phyloP scores from a whole-genome alignment of 345 rosid genomes.

The Arabidopsis arenosa region DNA sequence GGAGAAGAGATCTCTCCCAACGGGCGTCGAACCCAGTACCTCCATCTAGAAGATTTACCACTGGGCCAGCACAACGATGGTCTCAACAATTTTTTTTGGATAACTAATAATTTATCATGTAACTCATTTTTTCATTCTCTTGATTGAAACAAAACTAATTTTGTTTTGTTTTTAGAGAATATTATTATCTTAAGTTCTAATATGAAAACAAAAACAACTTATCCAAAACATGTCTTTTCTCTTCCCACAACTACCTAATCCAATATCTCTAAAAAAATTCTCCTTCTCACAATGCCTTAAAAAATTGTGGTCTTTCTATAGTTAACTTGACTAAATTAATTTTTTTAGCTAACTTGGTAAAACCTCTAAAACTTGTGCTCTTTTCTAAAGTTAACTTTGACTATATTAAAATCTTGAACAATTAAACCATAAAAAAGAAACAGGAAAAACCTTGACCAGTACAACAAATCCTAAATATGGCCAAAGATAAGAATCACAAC shows the following conservation, averaged over 20 bases:
- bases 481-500: not conserved
- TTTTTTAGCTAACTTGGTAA: not conserved
- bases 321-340: not conserved
- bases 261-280: not conserved
- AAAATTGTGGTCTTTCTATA: conserved; percentile 4
- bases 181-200: too few species aligned
- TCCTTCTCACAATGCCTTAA: not conserved
- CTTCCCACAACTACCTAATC: not conserved
- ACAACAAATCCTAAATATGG: conserved; percentile 21
- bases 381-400: not conserved
- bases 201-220: too few species aligned
- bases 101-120: too few species aligned
- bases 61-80: too few species aligned
- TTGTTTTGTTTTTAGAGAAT: too few species aligned
- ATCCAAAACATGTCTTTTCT: not conserved
- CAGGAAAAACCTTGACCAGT: conserved; percentile 5
- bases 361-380: not conserved
- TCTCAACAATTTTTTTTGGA: too few species aligned
- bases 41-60: too few species aligned
- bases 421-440: not conserved
- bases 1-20: too few species aligned
- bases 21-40: too few species aligned
- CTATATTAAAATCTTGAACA: not conserved
- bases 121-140: too few species aligned
- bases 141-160: too few species aligned